Conservation (phyloP, 352 stramenopile species). For the Phytophthora fragariaefolia region DNA sequence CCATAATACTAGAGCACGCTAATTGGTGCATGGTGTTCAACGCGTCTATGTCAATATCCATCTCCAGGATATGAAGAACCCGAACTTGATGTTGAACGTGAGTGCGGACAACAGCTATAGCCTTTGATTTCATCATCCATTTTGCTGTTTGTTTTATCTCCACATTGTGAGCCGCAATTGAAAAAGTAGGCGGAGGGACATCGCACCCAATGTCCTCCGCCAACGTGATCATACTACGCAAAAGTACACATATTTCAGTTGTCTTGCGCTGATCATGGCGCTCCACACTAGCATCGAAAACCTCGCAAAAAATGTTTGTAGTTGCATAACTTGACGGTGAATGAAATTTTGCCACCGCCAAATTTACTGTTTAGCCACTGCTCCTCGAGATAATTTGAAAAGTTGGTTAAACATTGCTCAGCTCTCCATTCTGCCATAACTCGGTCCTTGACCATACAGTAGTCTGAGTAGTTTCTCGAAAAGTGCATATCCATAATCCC, state of each 20-base stretch:
- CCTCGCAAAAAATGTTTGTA: constrained; percentile 11
- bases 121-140: constrained; percentile 16
- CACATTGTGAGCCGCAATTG: constrained; percentile 3
- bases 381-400: constrained; percentile 12
- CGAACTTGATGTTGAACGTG: not conserved
- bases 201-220: not conserved
- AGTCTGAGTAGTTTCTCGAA: not conserved
- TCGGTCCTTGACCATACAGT: constrained; percentile 5
- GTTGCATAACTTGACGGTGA: constrained; percentile 10
- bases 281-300: constrained; percentile 14
- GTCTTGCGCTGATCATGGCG: constrained; percentile 2
- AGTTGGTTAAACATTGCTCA: not conserved
- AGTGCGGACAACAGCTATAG: not conserved
- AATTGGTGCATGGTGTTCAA: too few species aligned
- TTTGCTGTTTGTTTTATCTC: constrained; percentile 21
- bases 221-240: not conserved
- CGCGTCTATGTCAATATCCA: constrained; percentile 7
- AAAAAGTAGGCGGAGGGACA: not conserved
- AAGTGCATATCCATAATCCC: constrained; percentile 21
- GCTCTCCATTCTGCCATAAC: not conserved
- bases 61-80: constrained; percentile 22
- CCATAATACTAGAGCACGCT: too few species aligned
- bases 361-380: constrained; percentile 16
- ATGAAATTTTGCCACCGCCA: constrained; percentile 14
- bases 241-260: not conserved